Evolutionary conservation across 2,329 filamentous ascomycete species (phyloP).

Genomic region (Aspergillus flavus): DNA sequence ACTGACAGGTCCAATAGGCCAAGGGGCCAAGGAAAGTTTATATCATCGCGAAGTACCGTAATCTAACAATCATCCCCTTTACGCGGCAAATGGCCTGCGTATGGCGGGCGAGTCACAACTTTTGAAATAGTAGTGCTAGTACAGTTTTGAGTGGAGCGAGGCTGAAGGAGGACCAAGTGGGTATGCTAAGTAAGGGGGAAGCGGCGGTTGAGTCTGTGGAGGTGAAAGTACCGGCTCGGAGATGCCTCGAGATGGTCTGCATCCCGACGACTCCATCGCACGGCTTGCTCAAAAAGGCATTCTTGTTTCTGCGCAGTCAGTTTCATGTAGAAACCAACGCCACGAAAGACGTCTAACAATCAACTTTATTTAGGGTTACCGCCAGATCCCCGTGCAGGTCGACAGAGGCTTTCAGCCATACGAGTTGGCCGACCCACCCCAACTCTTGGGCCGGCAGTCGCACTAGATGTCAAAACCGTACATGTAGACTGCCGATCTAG

Average conservation of each 20-base stretch:
- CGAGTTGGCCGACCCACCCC: neutral
- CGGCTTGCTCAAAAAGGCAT: neutral
- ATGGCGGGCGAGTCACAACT: neutral
- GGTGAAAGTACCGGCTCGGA: neutral
- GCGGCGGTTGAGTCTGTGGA: neutral
- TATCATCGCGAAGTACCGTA: neutral
- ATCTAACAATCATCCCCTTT: neutral
- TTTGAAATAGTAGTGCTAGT: neutral
- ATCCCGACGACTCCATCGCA: neutral
- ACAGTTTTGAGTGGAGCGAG: neutral
- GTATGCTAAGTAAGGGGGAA: neutral
- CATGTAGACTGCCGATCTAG: slow-evolving; percentile 2
- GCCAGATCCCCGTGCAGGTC: neutral
- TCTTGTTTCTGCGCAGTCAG: too few relatives aligned
- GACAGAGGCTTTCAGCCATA: neutral
- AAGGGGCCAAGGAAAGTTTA: neutral
- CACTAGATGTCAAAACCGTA: neutral
- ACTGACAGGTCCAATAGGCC: neutral
- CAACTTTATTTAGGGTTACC: neutral
- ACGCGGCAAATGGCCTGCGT: neutral
- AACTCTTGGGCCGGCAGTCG: neutral
- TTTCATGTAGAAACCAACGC: neutral
- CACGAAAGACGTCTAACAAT: neutral
- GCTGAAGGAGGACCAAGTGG: neutral
- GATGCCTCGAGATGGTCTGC: neutral